phyloP scores from a whole-genome alignment of 2,329 filamentous ascomycete species.

The Dothistroma pini region DNA sequence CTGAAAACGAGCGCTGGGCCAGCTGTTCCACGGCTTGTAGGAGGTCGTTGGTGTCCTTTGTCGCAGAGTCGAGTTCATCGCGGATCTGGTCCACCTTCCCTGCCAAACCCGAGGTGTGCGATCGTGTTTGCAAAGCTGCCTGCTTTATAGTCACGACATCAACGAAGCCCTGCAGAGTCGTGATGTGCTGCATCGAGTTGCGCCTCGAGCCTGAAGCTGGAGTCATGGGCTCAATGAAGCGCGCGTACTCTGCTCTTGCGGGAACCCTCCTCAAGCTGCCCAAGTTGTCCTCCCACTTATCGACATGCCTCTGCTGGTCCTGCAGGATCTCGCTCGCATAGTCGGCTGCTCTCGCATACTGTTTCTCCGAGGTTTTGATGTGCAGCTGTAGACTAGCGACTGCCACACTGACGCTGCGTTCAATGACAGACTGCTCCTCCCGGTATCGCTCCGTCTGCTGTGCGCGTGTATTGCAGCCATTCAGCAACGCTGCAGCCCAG shows the following conservation, averaged over 20 bases:
- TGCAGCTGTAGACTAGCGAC: conserved; percentile 79
- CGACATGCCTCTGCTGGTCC: conserved; percentile 62
- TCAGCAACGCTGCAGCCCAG: conserved; percentile 71
- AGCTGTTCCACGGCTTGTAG: conserved; percentile 44
- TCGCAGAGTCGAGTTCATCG: conserved; percentile 41
- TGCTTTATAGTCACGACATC: conserved; percentile 69
- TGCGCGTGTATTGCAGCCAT: conserved; percentile 65
- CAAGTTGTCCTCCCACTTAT: conserved; percentile 66
- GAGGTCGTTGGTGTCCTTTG: conserved; percentile 44
- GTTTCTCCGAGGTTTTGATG: conserved; percentile 67
- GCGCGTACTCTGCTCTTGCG: conserved; percentile 62
- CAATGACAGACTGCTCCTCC: conserved; percentile 69
- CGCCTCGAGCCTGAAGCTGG: conserved; percentile 19
- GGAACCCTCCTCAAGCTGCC: conserved; percentile 61
- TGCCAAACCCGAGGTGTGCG: conserved; percentile 61
- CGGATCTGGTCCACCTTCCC: conserved; percentile 47
- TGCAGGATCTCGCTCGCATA: conserved; percentile 66
- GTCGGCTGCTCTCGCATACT: conserved; percentile 65
- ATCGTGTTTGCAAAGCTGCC: conserved; percentile 65
- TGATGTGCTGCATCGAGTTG: conserved; percentile 43
- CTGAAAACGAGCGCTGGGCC: conserved; percentile 28
- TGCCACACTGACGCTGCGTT: conserved; percentile 77
- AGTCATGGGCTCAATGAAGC: conserved; percentile 36
- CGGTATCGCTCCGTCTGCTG: conserved; percentile 62
- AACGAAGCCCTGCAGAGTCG: conserved; percentile 70